A percentile compares a stretch with the other conserved stretches of the same genome.
phyloP scores from a whole-genome alignment of 805 yeast genomes.

The Candida adriatica region DNA sequence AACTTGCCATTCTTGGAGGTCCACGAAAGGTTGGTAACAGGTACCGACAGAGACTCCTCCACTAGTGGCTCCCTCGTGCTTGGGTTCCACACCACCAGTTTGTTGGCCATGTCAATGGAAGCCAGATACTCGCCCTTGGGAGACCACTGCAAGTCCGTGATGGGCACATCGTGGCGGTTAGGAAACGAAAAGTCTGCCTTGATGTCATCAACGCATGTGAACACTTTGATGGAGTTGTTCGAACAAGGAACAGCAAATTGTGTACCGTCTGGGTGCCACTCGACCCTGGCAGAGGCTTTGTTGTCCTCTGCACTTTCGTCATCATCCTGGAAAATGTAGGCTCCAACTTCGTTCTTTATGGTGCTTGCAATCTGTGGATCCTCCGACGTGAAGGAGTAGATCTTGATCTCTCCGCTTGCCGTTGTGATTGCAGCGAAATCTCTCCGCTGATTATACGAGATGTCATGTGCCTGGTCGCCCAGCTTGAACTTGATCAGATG shows the following conservation, averaged over 20 bases:
- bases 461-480: constrained; percentile 49
- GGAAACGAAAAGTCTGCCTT: constrained; percentile 13
- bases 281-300: constrained; percentile 44
- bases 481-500: constrained; percentile 28
- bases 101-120: constrained; percentile 44
- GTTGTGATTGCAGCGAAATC: constrained; percentile 53
- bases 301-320: constrained; percentile 30
- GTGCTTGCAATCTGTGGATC: constrained; percentile 44
- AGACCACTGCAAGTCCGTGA: constrained; percentile 43
- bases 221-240: constrained; percentile 39
- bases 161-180: constrained; percentile 22
- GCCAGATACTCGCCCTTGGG: constrained; percentile 59
- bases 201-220: constrained; percentile 16
- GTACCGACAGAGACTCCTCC: constrained; percentile 24
- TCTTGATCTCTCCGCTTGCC: constrained; percentile 50
- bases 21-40: constrained; percentile 31
- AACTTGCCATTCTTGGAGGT: constrained; percentile 18
- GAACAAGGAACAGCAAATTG: constrained; percentile 61
- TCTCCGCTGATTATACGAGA: constrained; percentile 50
- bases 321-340: constrained; percentile 34
- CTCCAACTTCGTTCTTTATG: constrained; percentile 33
- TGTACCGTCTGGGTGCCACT: constrained; percentile 70
- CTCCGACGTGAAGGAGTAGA: constrained; percentile 46
- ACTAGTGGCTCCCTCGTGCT: constrained; percentile 27
- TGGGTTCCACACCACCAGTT: constrained; percentile 51